Conservation (phyloP, 1,284 basidiomycete species). For the Anthracocystis walkeri region DNA sequence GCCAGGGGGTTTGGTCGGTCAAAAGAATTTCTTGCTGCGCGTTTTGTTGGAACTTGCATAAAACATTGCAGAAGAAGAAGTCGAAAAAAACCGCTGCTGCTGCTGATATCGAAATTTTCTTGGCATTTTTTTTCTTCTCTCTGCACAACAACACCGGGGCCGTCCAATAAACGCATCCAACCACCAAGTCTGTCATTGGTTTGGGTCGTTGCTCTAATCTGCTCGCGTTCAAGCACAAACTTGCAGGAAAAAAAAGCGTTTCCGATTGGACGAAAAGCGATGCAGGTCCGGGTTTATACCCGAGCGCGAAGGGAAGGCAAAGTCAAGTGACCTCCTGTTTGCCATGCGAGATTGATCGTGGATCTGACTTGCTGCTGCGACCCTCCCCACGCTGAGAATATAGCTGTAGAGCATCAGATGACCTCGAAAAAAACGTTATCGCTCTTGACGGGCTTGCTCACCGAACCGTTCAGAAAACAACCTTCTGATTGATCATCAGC, state of each 20-base stretch:
- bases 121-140: neutral
- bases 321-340: neutral
- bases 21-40: too few relatives aligned
- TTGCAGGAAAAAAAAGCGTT: neutral
- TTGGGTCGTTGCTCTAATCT: neutral
- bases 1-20: too few relatives aligned
- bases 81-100: neutral
- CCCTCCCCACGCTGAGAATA: neutral
- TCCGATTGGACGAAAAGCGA: neutral
- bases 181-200: neutral
- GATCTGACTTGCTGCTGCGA: neutral
- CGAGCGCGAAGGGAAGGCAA: neutral
- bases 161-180: slow-evolving; percentile 2
- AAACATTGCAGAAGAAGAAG: neutral
- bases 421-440: too few relatives aligned
- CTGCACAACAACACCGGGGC: slow-evolving; percentile 1
- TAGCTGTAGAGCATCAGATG: too few relatives aligned
- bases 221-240: neutral
- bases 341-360: neutral
- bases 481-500: too few relatives aligned
- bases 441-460: too few relatives aligned
- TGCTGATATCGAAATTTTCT: slow-evolving; percentile 8
- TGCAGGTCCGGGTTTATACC: slow-evolving; percentile 5
- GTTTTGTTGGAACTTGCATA: too few relatives aligned
- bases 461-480: too few relatives aligned